Percentiles rank a stretch among this genome's conserved stretches.
phyloP scores from a whole-genome alignment of 139 green algal species.

The Coccomyxa sp. region DNA sequence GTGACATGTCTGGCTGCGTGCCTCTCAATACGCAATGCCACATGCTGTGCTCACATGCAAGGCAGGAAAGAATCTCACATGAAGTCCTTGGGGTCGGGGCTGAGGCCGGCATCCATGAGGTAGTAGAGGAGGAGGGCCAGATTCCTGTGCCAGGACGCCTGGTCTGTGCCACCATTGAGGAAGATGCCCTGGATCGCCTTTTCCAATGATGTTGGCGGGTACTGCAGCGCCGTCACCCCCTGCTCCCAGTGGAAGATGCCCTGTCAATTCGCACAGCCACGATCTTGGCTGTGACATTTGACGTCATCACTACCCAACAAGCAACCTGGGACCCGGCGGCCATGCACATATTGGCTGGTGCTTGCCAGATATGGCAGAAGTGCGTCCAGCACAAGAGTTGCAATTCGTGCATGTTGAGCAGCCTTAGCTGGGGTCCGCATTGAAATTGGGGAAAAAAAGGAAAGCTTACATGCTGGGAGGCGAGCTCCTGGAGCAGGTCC shows the following conservation, averaged over 20 bases:
- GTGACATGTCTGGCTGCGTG: too few species aligned
- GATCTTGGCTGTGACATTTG: neutral
- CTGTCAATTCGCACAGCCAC: neutral
- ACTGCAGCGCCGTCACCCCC: conserved; percentile 1
- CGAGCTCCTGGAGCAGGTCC: conserved; percentile 1
- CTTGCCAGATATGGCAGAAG: neutral
- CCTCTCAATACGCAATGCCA: too few species aligned
- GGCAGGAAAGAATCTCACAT: neutral
- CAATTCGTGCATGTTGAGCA: neutral
- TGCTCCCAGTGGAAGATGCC: neutral
- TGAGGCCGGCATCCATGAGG: conserved; percentile 37
- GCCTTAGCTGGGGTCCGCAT: neutral
- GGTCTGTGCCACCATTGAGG: conserved; percentile 16
- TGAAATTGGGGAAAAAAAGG: too few species aligned
- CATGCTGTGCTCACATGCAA: too few species aligned
- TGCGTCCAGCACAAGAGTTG: neutral
- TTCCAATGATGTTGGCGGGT: conserved; percentile 20
- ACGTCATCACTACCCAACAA: neutral
- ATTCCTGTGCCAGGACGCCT: conserved; percentile 24
- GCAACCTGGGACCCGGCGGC: neutral
- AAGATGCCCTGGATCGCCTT: conserved; percentile 34
- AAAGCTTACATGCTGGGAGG: neutral
- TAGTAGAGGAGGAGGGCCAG: conserved; percentile 53
- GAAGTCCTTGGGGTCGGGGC: neutral
- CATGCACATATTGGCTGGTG: neutral